Conservation (phyloP, 116 monocot species). For the Zostera marina region DNA sequence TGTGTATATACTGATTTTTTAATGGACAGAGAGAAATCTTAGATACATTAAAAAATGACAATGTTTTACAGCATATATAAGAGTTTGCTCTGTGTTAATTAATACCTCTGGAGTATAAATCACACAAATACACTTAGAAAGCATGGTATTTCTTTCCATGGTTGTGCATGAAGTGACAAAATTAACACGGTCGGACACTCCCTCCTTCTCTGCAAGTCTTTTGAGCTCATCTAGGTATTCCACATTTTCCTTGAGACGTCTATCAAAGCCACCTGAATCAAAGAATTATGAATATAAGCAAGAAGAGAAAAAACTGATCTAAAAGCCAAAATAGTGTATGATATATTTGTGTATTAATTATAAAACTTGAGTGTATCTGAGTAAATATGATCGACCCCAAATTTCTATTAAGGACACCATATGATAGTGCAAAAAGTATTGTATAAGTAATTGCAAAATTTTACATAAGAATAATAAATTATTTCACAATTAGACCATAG, state of each 20-base stretch:
- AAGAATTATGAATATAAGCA: background rate
- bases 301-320: background rate
- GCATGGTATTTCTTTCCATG: conserved; percentile 60
- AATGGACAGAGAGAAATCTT: too few relatives aligned
- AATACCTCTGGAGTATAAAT: conserved; percentile 82
- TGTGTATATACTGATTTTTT: too few relatives aligned
- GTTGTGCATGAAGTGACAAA: conserved; percentile 89
- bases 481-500: too few relatives aligned
- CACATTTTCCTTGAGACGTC: conserved; percentile 80
- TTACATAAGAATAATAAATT: too few relatives aligned
- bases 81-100: background rate
- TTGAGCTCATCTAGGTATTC: conserved; percentile 85
- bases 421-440: background rate
- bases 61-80: background rate
- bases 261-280: conserved; percentile 74
- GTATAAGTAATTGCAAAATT: too few relatives aligned
- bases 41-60: background rate
- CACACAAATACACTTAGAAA: conserved; percentile 70
- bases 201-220: conserved; percentile 40
- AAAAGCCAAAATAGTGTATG: too few relatives aligned
- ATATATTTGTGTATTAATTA: background rate
- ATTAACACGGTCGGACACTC: conserved; percentile 42
- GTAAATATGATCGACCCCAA: background rate
- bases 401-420: background rate
- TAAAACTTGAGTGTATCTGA: background rate